Evolutionary conservation across 495 filamentous ascomycete species (phyloP).

Genomic region (Saxispiralis lemnorum): DNA sequence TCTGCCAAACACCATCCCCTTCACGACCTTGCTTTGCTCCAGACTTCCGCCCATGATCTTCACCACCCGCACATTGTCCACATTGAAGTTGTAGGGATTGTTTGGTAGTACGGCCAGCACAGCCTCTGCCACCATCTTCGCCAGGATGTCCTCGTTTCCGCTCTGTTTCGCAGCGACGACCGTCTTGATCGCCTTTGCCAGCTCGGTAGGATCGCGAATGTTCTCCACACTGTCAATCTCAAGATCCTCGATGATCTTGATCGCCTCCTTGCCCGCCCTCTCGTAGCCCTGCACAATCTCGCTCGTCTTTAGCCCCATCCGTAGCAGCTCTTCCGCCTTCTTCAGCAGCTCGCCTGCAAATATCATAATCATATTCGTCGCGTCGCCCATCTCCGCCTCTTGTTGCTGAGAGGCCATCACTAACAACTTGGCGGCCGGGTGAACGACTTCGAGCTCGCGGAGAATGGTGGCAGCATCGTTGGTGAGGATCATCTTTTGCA

Average conservation of each 20-base stretch:
- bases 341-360: constrained; percentile 88
- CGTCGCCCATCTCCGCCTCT: constrained; percentile 97
- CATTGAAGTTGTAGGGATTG: constrained; percentile 96
- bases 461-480: constrained; percentile 96
- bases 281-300: constrained; percentile 94
- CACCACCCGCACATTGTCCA: constrained; percentile 96
- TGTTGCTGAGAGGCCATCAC: constrained; percentile 99
- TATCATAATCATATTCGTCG: constrained; percentile 92
- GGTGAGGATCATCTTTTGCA: constrained; percentile 98
- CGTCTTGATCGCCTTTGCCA: constrained; percentile 89
- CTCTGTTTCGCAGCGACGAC: constrained; percentile 94
- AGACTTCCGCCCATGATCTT: constrained; percentile 98
- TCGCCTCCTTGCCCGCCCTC: constrained; percentile 72
- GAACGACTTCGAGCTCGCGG: constrained; percentile 92
- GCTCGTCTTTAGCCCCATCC: constrained; percentile 90
- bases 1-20: constrained; percentile 94
- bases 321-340: constrained; percentile 89
- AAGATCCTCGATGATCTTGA: constrained; percentile 72
- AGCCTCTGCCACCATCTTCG: constrained; percentile 75
- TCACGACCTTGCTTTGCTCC: constrained; percentile 83
- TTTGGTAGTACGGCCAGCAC: constrained; percentile 89
- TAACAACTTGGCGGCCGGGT: constrained; percentile 93
- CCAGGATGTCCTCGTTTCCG: constrained; percentile 75
- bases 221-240: constrained; percentile 81
- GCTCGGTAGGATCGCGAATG: constrained; percentile 55